These are phyloP conservation scores for Hanseniaspora sp. DNA, from an alignment of 1,139 yeast genomes.

Conservation along the genomic window DNA sequence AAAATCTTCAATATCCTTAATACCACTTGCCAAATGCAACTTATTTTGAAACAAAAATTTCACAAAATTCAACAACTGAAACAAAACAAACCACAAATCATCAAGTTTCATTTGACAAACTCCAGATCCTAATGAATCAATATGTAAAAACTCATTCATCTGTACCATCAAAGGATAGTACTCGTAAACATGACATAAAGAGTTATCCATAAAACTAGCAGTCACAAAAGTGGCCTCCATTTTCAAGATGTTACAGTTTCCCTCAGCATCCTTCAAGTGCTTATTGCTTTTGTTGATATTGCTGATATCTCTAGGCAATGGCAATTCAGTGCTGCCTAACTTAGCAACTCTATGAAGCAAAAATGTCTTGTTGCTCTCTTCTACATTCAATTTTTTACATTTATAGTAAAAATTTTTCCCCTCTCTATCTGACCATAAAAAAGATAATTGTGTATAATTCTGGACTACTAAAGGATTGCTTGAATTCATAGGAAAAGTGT, in stretches of 20 bases:
- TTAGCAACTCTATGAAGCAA: constrained; percentile 64
- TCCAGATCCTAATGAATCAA: constrained; percentile 20
- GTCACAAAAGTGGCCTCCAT: constrained; percentile 79
- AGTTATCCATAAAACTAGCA: constrained; percentile 70
- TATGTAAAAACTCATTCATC: constrained; percentile 29
- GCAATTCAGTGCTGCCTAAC: constrained; percentile 28
- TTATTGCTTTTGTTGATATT: constrained; percentile 45
- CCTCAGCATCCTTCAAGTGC: constrained; percentile 42
- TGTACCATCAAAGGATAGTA: constrained; percentile 50
- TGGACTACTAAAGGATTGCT: constrained; percentile 50
- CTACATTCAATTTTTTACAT: constrained; percentile 56
- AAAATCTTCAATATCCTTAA: constrained; percentile 15
- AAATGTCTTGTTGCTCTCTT: constrained; percentile 55
- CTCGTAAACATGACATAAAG: constrained; percentile 54
- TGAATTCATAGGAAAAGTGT: constrained; percentile 61
- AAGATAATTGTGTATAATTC: constrained; percentile 58
- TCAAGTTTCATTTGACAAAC: constrained; percentile 32
- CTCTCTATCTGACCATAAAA: constrained; percentile 35
- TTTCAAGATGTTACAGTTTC: constrained; percentile 47
- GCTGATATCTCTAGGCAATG: constrained; percentile 31
- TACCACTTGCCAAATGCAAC: constrained; percentile 46
- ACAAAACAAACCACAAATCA: constrained; percentile 60
- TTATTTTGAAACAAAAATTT: constrained; percentile 53
- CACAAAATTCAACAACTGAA: constrained; percentile 61
- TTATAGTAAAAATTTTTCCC: constrained; percentile 51